Evolutionary conservation across 805 yeast species (phyloP).

Genomic region (Jamesozyma spencerorum): DNA sequence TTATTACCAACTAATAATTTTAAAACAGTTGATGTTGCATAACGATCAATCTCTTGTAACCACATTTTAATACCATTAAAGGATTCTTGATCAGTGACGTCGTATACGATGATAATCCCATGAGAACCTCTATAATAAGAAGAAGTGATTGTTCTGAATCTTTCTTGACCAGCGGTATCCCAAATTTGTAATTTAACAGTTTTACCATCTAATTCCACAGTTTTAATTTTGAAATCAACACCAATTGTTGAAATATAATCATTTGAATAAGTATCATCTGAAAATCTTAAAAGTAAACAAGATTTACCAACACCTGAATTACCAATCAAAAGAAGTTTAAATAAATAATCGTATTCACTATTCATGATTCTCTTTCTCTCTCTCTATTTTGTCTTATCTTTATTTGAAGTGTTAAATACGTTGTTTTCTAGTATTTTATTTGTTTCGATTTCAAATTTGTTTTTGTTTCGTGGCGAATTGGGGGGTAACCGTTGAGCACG

Average conservation of each 20-base stretch:
- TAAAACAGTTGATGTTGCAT: conserved; percentile 96
- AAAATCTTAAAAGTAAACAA: conserved; percentile 86
- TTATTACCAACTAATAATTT: conserved; percentile 93
- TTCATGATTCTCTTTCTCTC: no score
- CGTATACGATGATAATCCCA: conserved; percentile 95
- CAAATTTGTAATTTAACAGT: conserved; percentile 95
- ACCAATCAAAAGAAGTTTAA: conserved; percentile 90
- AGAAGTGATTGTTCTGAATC: conserved; percentile 95
- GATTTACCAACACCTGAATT: conserved; percentile 99
- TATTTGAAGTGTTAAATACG: no score
- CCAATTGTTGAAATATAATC: conserved; percentile 97
- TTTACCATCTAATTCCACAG: conserved; percentile 91
- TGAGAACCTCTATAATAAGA: conserved; percentile 98
- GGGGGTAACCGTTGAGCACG: no score
- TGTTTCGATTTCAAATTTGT: no score
- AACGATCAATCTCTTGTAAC: conserved; percentile 97
- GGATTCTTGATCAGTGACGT: conserved; percentile 93
- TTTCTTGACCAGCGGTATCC: conserved; percentile 99
- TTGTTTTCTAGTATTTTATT: no score
- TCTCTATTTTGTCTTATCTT: neutral
- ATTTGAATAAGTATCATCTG: conserved; percentile 94
- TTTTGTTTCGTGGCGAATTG: no score
- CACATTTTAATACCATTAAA: conserved; percentile 96
- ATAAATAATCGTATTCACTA: conserved; percentile 95
- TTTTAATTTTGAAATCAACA: conserved; percentile 85